Conservation (phyloP, 306 rosid genomes). For the Castanospermum australe region DNA sequence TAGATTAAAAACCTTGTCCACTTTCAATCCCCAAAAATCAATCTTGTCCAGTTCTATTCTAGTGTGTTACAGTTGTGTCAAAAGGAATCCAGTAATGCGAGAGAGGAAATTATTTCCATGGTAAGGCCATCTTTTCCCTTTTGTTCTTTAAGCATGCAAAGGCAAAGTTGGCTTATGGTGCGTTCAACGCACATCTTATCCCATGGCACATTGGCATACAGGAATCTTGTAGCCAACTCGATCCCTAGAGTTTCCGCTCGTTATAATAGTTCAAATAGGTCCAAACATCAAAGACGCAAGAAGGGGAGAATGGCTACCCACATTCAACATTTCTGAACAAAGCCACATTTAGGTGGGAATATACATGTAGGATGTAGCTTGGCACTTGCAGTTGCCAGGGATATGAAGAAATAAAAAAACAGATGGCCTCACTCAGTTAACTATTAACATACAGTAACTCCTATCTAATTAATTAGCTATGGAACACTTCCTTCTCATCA, state of each 20-base stretch:
- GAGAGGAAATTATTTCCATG: background rate
- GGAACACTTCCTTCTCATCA: too few species aligned
- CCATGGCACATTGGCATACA: background rate
- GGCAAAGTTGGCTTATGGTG: background rate
- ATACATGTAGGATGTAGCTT: background rate
- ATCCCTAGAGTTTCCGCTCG: background rate
- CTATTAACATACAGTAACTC: too few species aligned
- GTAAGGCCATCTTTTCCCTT: background rate
- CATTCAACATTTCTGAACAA: too few species aligned
- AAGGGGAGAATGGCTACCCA: too few species aligned
- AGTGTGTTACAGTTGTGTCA: background rate
- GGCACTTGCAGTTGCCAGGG: background rate
- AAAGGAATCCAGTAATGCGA: slow-evolving; percentile 11
- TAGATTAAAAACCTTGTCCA: background rate
- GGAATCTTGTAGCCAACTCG: background rate
- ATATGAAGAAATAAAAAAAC: background rate
- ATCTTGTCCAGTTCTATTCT: background rate
- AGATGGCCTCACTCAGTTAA: background rate
- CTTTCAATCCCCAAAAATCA: background rate
- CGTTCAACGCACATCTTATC: slow-evolving; percentile 20
- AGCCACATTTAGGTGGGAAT: background rate
- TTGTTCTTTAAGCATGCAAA: background rate
- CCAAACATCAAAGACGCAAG: too few species aligned
- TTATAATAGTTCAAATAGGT: background rate
- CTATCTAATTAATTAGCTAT: background rate